Conservation (phyloP, 805 yeast genomes). For the Myxozyma sirexii region DNA sequence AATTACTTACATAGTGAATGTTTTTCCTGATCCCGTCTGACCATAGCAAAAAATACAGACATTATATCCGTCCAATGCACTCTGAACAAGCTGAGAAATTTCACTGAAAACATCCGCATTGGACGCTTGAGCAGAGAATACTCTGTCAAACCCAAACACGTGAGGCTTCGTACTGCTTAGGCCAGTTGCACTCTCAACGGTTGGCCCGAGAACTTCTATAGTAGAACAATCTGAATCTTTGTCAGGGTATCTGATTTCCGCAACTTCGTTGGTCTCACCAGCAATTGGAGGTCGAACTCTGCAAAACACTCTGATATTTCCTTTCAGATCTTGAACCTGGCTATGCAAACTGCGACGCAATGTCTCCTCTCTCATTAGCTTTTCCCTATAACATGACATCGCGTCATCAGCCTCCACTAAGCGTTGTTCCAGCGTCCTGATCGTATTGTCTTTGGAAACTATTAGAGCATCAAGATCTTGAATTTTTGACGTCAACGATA, state of each 20-base stretch:
- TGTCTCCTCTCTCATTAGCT: constrained; percentile 54
- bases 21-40: constrained; percentile 95
- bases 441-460: constrained; percentile 29
- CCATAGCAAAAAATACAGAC: constrained; percentile 97
- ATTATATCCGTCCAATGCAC: constrained; percentile 82
- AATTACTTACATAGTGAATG: constrained; percentile 69
- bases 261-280: constrained; percentile 33
- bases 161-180: constrained; percentile 38
- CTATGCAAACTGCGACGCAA: constrained; percentile 69
- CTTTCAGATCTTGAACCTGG: constrained; percentile 79
- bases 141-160: constrained; percentile 72
- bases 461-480: constrained; percentile 33
- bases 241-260: constrained; percentile 44
- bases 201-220: constrained; percentile 36
- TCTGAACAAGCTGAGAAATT: constrained; percentile 81
- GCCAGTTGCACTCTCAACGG: constrained; percentile 26
- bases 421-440: constrained; percentile 32
- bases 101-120: constrained; percentile 78
- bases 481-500: constrained; percentile 31
- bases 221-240: constrained; percentile 36
- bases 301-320: constrained; percentile 90
- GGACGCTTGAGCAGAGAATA: constrained; percentile 58
- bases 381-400: constrained; percentile 42
- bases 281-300: constrained; percentile 66
- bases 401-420: constrained; percentile 40